Conservation (phyloP, 371 early-diverging fungal species). For the Syncephalastrum racemosum region DNA sequence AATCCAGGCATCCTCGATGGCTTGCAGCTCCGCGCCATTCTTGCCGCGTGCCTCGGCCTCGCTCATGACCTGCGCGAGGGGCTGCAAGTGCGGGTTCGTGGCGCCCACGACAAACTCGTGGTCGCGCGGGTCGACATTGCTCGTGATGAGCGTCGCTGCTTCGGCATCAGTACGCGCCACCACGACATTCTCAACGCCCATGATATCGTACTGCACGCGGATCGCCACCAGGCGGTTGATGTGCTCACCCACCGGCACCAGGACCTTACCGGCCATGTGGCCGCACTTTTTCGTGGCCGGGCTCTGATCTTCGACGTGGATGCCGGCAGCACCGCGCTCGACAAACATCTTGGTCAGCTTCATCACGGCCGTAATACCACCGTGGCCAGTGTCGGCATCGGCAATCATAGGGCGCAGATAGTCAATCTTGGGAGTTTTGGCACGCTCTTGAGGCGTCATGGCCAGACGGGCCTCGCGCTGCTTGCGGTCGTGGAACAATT, state of each 20-base stretch:
- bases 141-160: slow-evolving; percentile 94
- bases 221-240: slow-evolving; percentile 96
- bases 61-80: slow-evolving; percentile 80
- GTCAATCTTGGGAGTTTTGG: slow-evolving; percentile 79
- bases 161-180: slow-evolving; percentile 98
- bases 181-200: slow-evolving; percentile 94
- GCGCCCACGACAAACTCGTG: slow-evolving; percentile 95
- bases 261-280: slow-evolving; percentile 98
- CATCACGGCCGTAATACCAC: slow-evolving; percentile 93
- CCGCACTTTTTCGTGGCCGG: slow-evolving; percentile 98
- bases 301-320: slow-evolving; percentile 95
- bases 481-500: slow-evolving; percentile 97
- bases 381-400: slow-evolving; percentile 98
- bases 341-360: slow-evolving; percentile 95
- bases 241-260: slow-evolving; percentile 96
- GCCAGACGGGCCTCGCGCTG: slow-evolving; percentile 89
- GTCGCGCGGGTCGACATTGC: slow-evolving; percentile 95
- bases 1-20: slow-evolving; percentile 90
- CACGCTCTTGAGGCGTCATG: slow-evolving; percentile 69
- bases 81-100: slow-evolving; percentile 77
- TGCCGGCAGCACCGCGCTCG: slow-evolving; percentile 92
- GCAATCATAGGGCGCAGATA: slow-evolving; percentile 96
- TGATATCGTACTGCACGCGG: slow-evolving; percentile 97
- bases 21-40: slow-evolving; percentile 74
- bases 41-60: slow-evolving; percentile 79